Percentiles rank a stretch among this genome's conserved stretches.
Evolutionary conservation across 1,284 basidiomycete genomes (phyloP).

Genomic region (Phylloporus sp.): DNA sequence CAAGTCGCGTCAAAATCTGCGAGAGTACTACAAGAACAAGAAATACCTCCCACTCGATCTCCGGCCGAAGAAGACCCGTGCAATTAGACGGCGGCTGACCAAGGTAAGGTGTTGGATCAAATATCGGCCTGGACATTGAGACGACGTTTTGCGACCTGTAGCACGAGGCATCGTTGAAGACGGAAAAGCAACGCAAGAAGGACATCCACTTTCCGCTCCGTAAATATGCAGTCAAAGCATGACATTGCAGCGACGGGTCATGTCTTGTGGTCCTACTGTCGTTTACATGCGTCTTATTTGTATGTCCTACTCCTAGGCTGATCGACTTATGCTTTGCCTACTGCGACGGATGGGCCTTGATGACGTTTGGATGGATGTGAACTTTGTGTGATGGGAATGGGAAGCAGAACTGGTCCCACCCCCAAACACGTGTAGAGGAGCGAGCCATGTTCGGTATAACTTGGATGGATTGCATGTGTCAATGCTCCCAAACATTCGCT

Average conservation of each 20-base stretch:
- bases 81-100: slow-evolving; percentile 95
- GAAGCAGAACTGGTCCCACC: slow-evolving; percentile 14
- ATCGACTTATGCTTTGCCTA: slow-evolving; percentile 40
- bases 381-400: slow-evolving; percentile 2
- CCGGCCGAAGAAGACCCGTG: slow-evolving; percentile 97
- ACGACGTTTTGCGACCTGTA: slow-evolving; percentile 35
- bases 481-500: slow-evolving; percentile 18
- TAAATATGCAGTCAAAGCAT: slow-evolving; percentile 88
- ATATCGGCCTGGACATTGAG: slow-evolving; percentile 5
- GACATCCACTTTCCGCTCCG: slow-evolving; percentile 89
- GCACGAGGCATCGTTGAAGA: slow-evolving; percentile 85
- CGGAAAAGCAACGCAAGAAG: slow-evolving; percentile 92
- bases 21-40: slow-evolving; percentile 98
- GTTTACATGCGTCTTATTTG: slow-evolving; percentile 41
- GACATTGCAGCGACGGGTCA: slow-evolving; percentile 36
- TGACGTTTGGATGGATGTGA: not conserved
- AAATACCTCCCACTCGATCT: slow-evolving; percentile 98
- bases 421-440: slow-evolving; percentile 34
- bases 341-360: slow-evolving; percentile 17
- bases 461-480: slow-evolving; percentile 10
- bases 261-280: slow-evolving; percentile 23
- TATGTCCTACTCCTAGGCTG: slow-evolving; percentile 49
- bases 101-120: slow-evolving; percentile 57
- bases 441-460: slow-evolving; percentile 22
- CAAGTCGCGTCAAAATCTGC: slow-evolving; percentile 96